Percentiles rank a stretch among this genome's conserved stretches.
Conservation (phyloP, 1,139 yeast species). For the Pichia norvegensis region DNA sequence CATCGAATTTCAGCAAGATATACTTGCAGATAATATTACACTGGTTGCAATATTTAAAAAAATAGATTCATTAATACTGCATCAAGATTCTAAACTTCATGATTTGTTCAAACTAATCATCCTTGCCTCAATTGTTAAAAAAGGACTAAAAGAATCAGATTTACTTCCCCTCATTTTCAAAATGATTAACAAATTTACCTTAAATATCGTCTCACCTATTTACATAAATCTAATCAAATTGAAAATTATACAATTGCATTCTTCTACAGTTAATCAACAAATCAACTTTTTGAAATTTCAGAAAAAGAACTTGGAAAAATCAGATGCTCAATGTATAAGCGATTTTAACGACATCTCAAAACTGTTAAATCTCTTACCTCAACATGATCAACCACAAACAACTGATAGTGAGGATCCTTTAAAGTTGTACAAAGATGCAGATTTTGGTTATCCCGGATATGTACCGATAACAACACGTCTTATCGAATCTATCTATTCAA, state of each 20-base stretch:
- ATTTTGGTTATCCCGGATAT: conserved; percentile 46
- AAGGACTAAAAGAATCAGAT: conserved; percentile 59
- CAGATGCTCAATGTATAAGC: conserved; percentile 24
- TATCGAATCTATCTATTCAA: conserved; percentile 43
- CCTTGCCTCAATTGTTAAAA: conserved; percentile 50
- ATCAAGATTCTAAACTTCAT: conserved; percentile 39
- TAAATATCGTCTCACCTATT: conserved; percentile 32
- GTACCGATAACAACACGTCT: conserved; percentile 44
- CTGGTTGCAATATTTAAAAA: not conserved
- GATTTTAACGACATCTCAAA: conserved; percentile 26
- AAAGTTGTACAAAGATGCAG: conserved; percentile 30
- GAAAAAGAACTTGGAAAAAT: conserved; percentile 1
- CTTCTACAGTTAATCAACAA: conserved; percentile 12
- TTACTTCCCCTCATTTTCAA: conserved; percentile 42
- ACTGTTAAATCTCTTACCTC: conserved; percentile 27
- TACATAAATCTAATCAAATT: conserved; percentile 32
- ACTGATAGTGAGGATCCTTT: not conserved
- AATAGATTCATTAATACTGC: conserved; percentile 25
- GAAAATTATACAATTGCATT: conserved; percentile 16
- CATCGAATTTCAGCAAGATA: conserved; percentile 67
- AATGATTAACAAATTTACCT: conserved; percentile 53
- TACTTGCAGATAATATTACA: conserved; percentile 50
- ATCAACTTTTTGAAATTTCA: conserved; percentile 18
- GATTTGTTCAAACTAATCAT: conserved; percentile 43
- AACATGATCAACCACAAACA: conserved; percentile 3